Base-by-base conservation (phyloP, 1,139 yeast species). In the Blastobotrys indianensis region DNA sequence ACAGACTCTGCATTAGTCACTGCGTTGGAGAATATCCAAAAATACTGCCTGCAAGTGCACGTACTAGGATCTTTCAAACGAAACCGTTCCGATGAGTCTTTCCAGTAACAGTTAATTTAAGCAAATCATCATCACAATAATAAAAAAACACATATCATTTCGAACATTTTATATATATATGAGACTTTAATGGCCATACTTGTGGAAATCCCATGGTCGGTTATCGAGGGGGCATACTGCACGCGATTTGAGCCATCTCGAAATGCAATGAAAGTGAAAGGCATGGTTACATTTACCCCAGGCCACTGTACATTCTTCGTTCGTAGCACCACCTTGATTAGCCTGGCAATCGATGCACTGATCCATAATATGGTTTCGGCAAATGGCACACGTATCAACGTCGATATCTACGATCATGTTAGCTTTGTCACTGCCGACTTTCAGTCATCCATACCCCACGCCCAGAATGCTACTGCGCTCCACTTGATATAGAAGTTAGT, bases 381-480 rank as follows among this genome's bases (percentile, higher is more conserved):
- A 94, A 64, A 94, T 94, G 39, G 99, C 97, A 72, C 99, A 94
- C 48, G 87, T 88, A 57, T 94, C 98, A 50, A 92, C 95, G 44
- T 82, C 94, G 51, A 88, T 85, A 67, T 87, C 80, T 62, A 37
- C 20, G 10, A 10, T 30, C 7, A 12, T 32, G 36, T 33, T 25
- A 41, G 45, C 39, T 12, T 28, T n/a, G n/a, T n/a, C n/a, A n/a
- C n/a, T 5, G 13, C n/a, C 20, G 12, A 11, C 12, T 10, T 16
- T 32, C 15, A 12, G 17, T 30, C 32, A 20, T 61, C 73, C 76
- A 61, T 73, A 74, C 80, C 97, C 98, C 98, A 94, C 1, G 97
- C 88, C 99, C 99, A 94, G 62, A 92, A 88, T 13, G 98, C 97
- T 45, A 94, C 98, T 0, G 98, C 97, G 12, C 96, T 88, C 98